Conservation (phyloP, 768 basidiomycete species). For the Agrocybe pediades region DNA sequence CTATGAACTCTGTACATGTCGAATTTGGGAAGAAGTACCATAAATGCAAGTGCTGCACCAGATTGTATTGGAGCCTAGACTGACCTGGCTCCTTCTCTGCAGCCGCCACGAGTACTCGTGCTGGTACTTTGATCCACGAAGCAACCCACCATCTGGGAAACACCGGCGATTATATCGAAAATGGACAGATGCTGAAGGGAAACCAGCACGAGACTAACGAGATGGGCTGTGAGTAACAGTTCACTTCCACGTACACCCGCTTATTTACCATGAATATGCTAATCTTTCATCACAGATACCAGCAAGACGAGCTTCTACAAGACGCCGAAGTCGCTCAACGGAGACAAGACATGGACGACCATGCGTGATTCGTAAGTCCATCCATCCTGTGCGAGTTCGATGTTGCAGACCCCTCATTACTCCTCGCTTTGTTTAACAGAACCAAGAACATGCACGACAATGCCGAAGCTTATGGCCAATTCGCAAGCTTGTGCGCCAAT, state of each 20-base stretch:
- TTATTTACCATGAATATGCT: neutral
- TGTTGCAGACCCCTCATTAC: neutral
- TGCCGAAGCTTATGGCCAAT: slow-evolving; percentile 1
- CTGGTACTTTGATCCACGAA: too few species aligned
- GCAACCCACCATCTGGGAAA: neutral
- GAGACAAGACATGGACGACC: neutral
- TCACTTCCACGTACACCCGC: neutral
- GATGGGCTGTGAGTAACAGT: neutral
- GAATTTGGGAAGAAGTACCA: neutral
- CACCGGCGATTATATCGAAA: neutral
- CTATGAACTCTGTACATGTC: neutral
- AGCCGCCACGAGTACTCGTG: neutral
- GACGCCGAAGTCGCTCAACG: neutral
- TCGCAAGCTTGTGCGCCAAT: neutral
- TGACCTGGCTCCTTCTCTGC: neutral
- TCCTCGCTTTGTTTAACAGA: neutral
- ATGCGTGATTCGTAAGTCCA: too few species aligned
- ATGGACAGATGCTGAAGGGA: neutral
- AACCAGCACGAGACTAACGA: neutral
- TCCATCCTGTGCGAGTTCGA: neutral
- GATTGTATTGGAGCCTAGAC: neutral
- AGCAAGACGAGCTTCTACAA: neutral
- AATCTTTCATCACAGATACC: neutral
- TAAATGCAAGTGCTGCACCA: neutral
- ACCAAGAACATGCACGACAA: neutral